Percentiles rank a stretch among this genome's conserved stretches.
Conservation (phyloP, 805 yeast genomes). For the Ogataea nonfermentans region DNA sequence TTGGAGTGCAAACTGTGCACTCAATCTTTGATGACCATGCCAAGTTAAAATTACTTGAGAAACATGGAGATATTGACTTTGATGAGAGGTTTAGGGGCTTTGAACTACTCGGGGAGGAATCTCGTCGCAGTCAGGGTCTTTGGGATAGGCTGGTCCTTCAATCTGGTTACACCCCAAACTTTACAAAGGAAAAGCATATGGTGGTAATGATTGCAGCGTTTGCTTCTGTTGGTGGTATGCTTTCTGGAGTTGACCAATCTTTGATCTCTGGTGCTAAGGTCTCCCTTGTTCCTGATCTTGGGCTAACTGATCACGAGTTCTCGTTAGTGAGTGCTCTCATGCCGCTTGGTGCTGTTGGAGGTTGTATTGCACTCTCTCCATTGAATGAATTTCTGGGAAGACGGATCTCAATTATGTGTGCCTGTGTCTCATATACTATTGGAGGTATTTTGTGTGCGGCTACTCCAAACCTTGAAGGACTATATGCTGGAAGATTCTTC, state of each 20-base stretch:
- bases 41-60: too few relatives aligned
- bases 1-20: too few relatives aligned
- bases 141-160: constrained; percentile 41
- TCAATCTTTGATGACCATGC: too few relatives aligned
- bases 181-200: constrained; percentile 45
- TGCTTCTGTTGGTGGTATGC: constrained; percentile 62
- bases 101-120: too few relatives aligned
- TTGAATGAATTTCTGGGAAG: constrained; percentile 57
- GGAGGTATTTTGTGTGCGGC: constrained; percentile 63
- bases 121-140: too few relatives aligned
- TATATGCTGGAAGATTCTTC: constrained; percentile 59
- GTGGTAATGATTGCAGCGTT: constrained; percentile 50
- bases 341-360: constrained; percentile 71
- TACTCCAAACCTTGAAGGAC: constrained; percentile 41
- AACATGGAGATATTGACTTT: too few relatives aligned
- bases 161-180: constrained; percentile 35
- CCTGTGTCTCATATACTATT: constrained; percentile 58
- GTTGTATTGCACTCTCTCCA: constrained; percentile 60
- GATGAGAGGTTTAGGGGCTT: too few relatives aligned
- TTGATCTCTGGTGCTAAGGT: constrained; percentile 62
- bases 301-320: constrained; percentile 40
- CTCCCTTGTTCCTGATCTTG: constrained; percentile 44
- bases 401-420: constrained; percentile 49
- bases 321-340: constrained; percentile 57
- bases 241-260: constrained; percentile 70